A percentile compares a stretch with the other conserved stretches of the same genome.
Conservation (phyloP, 192 early-diverging fungal species). For the Geranomyces variabilis region DNA sequence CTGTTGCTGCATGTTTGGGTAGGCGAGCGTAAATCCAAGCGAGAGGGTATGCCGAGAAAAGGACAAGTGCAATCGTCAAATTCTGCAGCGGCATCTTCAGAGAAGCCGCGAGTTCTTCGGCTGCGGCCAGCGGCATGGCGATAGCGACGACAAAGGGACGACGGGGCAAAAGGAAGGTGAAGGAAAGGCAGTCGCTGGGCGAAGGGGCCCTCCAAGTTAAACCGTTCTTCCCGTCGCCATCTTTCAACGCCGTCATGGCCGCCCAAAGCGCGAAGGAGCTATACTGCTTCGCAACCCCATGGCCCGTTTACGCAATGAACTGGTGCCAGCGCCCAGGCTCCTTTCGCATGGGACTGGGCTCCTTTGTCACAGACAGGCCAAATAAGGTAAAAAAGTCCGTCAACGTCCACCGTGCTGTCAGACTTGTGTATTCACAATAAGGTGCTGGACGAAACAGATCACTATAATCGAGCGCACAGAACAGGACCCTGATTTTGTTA, state of each 20-base stretch:
- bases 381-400: constrained; percentile 38
- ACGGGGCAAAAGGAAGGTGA: too few species aligned
- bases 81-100: constrained; percentile 21
- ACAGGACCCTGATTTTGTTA: constrained; percentile 62
- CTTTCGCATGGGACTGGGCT: constrained; percentile 81
- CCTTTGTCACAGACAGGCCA: constrained; percentile 37
- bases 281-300: constrained; percentile 59
- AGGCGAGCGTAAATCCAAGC: constrained; percentile 15
- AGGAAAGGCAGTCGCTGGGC: too few species aligned
- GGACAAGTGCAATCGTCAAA: constrained; percentile 7
- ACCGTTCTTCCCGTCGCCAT: too few species aligned
- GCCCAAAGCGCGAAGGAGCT: constrained; percentile 10
- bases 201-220: too few species aligned
- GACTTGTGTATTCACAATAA: too few species aligned
- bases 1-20: constrained; percentile 6
- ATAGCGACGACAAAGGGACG: not conserved
- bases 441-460: too few species aligned
- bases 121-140: constrained; percentile 1
- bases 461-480: constrained; percentile 67
- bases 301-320: constrained; percentile 85
- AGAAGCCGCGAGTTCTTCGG: not conserved
- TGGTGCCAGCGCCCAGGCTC: constrained; percentile 77
- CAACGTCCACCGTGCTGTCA: constrained; percentile 4
- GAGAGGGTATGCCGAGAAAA: constrained; percentile 26
- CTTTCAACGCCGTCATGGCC: not conserved